phyloP scores from a whole-genome alignment of 345 rosid genomes.

The Eucalyptus paniculata region DNA sequence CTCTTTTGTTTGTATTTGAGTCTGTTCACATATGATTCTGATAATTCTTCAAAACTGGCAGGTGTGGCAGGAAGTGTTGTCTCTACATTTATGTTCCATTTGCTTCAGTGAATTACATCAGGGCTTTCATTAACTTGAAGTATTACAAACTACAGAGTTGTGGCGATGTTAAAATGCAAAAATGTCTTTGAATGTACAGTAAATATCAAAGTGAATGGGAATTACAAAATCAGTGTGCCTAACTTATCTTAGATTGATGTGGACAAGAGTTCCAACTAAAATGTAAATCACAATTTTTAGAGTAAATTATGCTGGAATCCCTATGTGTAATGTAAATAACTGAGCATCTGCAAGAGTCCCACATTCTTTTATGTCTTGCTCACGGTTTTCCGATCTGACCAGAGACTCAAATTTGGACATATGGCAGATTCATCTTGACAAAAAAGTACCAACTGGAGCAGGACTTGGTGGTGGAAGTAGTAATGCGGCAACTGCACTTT shows the following conservation, averaged over 20 bases:
- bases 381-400: neutral
- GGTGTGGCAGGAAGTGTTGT: neutral
- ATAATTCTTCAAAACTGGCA: too few species aligned
- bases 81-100: neutral
- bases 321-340: neutral
- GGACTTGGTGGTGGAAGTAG: constrained; percentile 99
- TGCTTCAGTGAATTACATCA: neutral
- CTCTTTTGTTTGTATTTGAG: neutral
- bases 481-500: constrained; percentile 96
- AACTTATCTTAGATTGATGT: neutral
- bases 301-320: neutral
- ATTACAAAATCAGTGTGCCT: neutral
- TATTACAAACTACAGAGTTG: neutral
- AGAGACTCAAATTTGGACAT: neutral
- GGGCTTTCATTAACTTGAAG: neutral
- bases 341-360: neutral
- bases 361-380: neutral
- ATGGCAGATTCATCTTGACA: constrained; percentile 78
- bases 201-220: neutral
- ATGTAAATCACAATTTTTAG: neutral
- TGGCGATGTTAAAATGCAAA: neutral
- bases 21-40: neutral
- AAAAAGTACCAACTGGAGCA: constrained; percentile 87
- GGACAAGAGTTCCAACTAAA: neutral
- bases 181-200: neutral